Base-by-base conservation (phyloP, 2,329 filamentous ascomycete species). In the Claviceps sp. region DNA sequence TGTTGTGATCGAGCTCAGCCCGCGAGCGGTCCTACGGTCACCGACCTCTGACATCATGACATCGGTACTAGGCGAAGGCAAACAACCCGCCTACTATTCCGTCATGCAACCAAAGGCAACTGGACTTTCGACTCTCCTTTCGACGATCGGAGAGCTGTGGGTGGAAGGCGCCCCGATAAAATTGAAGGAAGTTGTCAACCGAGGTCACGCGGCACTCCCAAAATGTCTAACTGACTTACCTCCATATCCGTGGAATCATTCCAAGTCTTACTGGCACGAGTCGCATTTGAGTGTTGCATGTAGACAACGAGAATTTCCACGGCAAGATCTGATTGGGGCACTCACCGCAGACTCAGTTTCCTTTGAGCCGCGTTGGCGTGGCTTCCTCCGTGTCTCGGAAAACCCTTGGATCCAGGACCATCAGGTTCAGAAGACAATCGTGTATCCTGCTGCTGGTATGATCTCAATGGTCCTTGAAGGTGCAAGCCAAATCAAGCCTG, bases 221-320 rank as follows among this genome's bases (percentile, higher is more conserved):
- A 64, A 63, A 50, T 69, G 69, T 19, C 62, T 79, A 3, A 57
- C 65, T 1, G 69, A 73, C 53, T 60, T 80, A 37, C 77, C 77
- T 2, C 65, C 69, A 1, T 80, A 80, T 54, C 69, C 73, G 2
- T 80, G 77, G 76, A 76, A 79, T 34, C 76, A 79, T 53, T 61
- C 65, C 26, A 74, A 69, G 26, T 64, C 60, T 1, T 77, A 78
- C 59, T 80, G 77, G 76, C 70, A 75, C 54, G 76, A 80, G 54
- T 73, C 73, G 1, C 70, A 73, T 42, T 58, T 74, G 2, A 72
- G 71, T 19, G 59, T 62, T 14, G 65, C 70, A 11, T 69, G 69
- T 47, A 69, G 75, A 2, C 70, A 73, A 52, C 66, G 73, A 14
- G 62, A 68, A 26, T 70, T 69, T 50, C 68, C 70, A 2, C 67